These are phyloP conservation scores for Aspergillus caelatus DNA, from an alignment of 2,329 filamentous ascomycete genomes.

Conservation along the genomic window DNA sequence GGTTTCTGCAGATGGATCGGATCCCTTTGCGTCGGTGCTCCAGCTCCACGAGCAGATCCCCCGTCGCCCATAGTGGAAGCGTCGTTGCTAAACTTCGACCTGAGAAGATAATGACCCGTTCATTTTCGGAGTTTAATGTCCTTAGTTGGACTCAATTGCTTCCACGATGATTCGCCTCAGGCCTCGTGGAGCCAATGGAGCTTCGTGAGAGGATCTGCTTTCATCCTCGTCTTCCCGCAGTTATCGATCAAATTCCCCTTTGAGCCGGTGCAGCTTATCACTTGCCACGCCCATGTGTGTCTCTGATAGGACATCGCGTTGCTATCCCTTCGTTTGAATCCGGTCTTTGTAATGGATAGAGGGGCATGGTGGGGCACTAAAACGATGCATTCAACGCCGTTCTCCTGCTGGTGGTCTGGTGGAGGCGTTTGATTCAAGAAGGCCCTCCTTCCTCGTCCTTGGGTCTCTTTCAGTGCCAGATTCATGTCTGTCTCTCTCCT, in stretches of 20 bases:
- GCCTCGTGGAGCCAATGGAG: conserved; percentile 4
- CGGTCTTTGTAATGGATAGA: conserved; percentile 13
- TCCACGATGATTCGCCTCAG: background rate
- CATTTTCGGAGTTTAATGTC: background rate
- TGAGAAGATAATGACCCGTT: background rate
- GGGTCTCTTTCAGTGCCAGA: conserved; percentile 6
- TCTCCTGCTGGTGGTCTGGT: background rate
- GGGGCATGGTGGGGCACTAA: conserved; percentile 23
- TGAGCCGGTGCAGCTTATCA: conserved; percentile 14
- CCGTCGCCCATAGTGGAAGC: background rate
- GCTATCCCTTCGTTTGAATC: conserved; percentile 14
- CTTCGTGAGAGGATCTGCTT: conserved; percentile 6
- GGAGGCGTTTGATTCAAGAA: conserved; percentile 27
- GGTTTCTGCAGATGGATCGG: background rate
- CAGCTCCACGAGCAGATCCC: conserved; percentile 3
- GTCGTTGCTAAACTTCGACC: background rate
- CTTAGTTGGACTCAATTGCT: background rate
- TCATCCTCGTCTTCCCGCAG: conserved; percentile 11
- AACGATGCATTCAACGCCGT: conserved; percentile 10
- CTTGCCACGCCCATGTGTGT: conserved; percentile 35
- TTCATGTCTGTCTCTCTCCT: conserved; percentile 9
- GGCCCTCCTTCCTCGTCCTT: conserved; percentile 12
- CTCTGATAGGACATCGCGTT: conserved; percentile 34
- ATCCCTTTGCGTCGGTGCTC: background rate
- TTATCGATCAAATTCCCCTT: conserved; percentile 12